These are phyloP conservation scores for Coemansia sp. DNA, from an alignment of 192 early-diverging fungal genomes.

Conservation along the genomic window DNA sequence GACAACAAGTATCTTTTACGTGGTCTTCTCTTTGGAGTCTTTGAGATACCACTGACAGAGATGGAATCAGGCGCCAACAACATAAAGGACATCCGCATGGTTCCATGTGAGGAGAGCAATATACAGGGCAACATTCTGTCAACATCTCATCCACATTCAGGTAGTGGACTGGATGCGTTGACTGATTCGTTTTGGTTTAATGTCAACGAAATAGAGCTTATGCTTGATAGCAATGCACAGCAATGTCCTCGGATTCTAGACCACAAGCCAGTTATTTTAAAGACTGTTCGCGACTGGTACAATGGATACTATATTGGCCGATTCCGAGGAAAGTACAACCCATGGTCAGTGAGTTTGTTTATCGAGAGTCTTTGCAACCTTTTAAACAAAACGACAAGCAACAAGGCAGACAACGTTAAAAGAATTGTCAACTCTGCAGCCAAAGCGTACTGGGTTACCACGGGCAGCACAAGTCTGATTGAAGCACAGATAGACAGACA, in stretches of 20 bases:
- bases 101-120: slow-evolving; percentile 32
- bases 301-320: slow-evolving; percentile 44
- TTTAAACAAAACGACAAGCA: slow-evolving; percentile 6
- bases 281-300: slow-evolving; percentile 27
- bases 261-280: slow-evolving; percentile 25
- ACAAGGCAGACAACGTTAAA: background rate
- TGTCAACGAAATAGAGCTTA: slow-evolving; percentile 28
- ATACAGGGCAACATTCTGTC: slow-evolving; percentile 25
- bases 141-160: slow-evolving; percentile 21
- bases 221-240: slow-evolving; percentile 37
- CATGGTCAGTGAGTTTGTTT: slow-evolving; percentile 47
- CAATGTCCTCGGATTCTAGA: slow-evolving; percentile 8
- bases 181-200: slow-evolving; percentile 41
- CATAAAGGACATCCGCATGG: slow-evolving; percentile 40
- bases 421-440: slow-evolving; percentile 12
- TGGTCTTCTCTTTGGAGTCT: slow-evolving; percentile 32
- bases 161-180: slow-evolving; percentile 29
- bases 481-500: slow-evolving; percentile 26
- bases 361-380: slow-evolving; percentile 26
- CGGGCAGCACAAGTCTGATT: slow-evolving; percentile 21
- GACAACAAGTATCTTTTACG: slow-evolving; percentile 1
- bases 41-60: slow-evolving; percentile 43
- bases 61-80: slow-evolving; percentile 45
- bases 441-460: slow-evolving; percentile 31
- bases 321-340: slow-evolving; percentile 50